Conservation (phyloP, 148 eudicot species). For the Fagopyrum homotropicum region DNA sequence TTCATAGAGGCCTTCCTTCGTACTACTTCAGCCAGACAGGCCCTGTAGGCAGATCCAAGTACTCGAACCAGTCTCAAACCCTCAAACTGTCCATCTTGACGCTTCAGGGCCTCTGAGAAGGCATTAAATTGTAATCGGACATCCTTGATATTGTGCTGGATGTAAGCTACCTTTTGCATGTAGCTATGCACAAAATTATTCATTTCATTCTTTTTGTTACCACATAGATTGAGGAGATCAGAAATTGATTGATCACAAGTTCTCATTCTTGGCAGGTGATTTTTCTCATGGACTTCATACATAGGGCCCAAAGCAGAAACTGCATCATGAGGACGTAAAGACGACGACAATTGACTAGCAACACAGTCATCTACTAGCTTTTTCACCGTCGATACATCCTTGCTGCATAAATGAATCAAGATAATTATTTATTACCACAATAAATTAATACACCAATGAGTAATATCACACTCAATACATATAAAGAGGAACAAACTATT, state of each 20-base stretch:
- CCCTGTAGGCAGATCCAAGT: conserved; percentile 76
- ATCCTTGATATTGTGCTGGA: conserved; percentile 77
- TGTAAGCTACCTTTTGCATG: conserved; percentile 90
- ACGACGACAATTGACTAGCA: conserved; percentile 50
- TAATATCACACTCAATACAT: not conserved
- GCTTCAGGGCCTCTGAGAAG: conserved; percentile 87
- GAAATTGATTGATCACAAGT: conserved; percentile 60
- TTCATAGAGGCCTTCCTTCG: conserved; percentile 93
- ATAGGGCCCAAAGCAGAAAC: conserved; percentile 97
- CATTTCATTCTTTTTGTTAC: conserved; percentile 76
- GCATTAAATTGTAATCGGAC: conserved; percentile 82
- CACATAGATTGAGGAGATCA: conserved; percentile 52
- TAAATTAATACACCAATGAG: not conserved
- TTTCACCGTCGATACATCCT: conserved; percentile 74
- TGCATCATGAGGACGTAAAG: conserved; percentile 94
- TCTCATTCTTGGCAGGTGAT: conserved; percentile 78
- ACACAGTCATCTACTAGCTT: conserved; percentile 74
- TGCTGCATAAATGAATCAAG: conserved; percentile 38
- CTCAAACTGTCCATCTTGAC: conserved; percentile 77
- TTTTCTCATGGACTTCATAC: conserved; percentile 84
- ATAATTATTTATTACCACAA: not conserved
- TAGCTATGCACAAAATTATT: conserved; percentile 77
- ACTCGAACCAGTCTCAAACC: conserved; percentile 68
- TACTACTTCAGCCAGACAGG: conserved; percentile 89
- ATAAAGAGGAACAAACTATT: not conserved